Base-by-base conservation (phyloP, 352 stramenopile genomes). In the Pythium utonaiense region DNA sequence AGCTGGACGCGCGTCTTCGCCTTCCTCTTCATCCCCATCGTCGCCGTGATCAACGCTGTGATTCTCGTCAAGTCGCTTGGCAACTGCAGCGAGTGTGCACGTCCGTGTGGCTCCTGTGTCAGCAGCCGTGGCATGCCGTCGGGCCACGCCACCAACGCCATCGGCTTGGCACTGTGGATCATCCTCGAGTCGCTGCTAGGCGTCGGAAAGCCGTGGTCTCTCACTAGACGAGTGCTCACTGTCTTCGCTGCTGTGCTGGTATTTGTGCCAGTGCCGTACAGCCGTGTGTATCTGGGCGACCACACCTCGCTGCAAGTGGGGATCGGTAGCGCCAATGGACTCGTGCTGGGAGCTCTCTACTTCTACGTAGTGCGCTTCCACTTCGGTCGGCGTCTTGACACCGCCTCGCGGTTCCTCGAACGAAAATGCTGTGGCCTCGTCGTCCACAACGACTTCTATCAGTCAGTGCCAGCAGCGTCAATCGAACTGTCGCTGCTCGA, bases 261-360 rank as follows among this genome's bases (percentile, higher is more conserved):
- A 2, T 36, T 52, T 24, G 65, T 73, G 16, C 73, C 75, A 1
- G 75, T 87, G 5, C 77, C 77, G 1, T 87, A 81, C 69, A 83
- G 75, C 49, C 77, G 77, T 60, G 53, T 84, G 53, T 83, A 87
- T 60, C 38, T 87, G 38, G 77, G 77, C 25, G 77, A 87, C 62
- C 77, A 87, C 71, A 81, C 74, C 36, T 45, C 52, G 19, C 56
- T 84, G 38, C 77, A 87, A 59, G 73, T 81, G 40, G 54, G 21
- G 24, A 73, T 87, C 22, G 77, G 77, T 47, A 66, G 59, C 28
- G 57, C 50, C 6, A 31, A 80, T 53, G 77, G 77, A 2, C 54
- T 75, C 25, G 59, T 83, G 17, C 61, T 82, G 17, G 71, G 64
- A 3, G 51, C 75, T 19, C 3, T 78, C 41, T 84, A 78, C 67